Conservation (phyloP, 768 basidiomycete species). For the Russula virescens region DNA sequence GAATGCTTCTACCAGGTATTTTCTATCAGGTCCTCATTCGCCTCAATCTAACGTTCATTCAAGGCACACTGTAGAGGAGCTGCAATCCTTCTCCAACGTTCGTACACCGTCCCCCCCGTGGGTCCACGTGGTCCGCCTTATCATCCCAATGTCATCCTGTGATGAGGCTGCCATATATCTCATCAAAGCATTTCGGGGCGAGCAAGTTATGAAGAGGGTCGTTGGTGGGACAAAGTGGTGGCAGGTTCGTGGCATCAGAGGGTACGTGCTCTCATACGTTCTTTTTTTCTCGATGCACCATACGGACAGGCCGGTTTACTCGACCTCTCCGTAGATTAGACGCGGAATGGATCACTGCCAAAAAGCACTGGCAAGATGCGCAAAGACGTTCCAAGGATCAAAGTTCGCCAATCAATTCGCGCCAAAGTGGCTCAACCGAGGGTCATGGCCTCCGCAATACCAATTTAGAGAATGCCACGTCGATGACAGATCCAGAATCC, state of each 20-base stretch:
- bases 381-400: constrained; percentile 46
- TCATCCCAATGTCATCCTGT: constrained; percentile 71
- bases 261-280: constrained; percentile 41
- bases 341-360: constrained; percentile 83
- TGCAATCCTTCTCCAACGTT: constrained; percentile 76
- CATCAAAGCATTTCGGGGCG: constrained; percentile 80
- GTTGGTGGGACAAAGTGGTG: constrained; percentile 96
- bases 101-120: constrained; percentile 82
- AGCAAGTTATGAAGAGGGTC: constrained; percentile 57
- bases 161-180: constrained; percentile 67
- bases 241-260: constrained; percentile 84
- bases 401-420: not conserved
- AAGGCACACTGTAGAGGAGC: constrained; percentile 81
- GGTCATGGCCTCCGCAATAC: not conserved
- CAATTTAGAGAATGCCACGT: not conserved
- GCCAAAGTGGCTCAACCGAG: not conserved
- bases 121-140: constrained; percentile 63
- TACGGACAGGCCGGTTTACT: not conserved
- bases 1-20: constrained; percentile 62
- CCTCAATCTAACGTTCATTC: not conserved
- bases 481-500: constrained; percentile 4
- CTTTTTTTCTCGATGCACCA: constrained; percentile 5
- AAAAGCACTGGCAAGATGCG: constrained; percentile 74
- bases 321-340: constrained; percentile 51
- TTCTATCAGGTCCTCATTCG: constrained; percentile 10